phyloP scores from a whole-genome alignment of 495 filamentous ascomycete species.

The Glarea lozoyensis region DNA sequence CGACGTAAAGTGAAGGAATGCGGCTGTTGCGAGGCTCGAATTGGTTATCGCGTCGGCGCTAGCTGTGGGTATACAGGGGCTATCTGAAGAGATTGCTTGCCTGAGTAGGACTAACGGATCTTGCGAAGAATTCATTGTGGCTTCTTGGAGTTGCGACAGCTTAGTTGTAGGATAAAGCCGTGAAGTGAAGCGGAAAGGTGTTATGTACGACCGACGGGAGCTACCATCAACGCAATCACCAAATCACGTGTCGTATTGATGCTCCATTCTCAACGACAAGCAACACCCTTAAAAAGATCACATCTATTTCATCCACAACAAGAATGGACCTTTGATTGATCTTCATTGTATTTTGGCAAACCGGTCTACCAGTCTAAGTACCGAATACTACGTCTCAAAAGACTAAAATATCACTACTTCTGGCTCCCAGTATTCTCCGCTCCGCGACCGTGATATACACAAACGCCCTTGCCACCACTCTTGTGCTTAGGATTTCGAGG shows the following conservation, averaged over 20 bases:
- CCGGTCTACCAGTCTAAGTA: not conserved
- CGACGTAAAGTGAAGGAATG: slow-evolving; percentile 69
- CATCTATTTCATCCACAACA: not conserved
- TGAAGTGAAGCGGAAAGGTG: not conserved
- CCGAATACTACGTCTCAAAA: not conserved
- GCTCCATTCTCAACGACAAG: not conserved
- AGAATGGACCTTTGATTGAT: not conserved
- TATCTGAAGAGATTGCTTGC: slow-evolving; percentile 60
- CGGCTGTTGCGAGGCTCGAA: slow-evolving; percentile 61
- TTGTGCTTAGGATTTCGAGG: slow-evolving; percentile 47
- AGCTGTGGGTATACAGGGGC: slow-evolving; percentile 54
- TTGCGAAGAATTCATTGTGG: slow-evolving; percentile 23
- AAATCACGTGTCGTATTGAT: slow-evolving; percentile 2
- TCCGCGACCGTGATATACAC: slow-evolving; percentile 35
- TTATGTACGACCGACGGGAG: not conserved
- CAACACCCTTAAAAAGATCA: not conserved
- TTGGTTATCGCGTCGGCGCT: slow-evolving; percentile 30
- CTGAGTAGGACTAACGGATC: slow-evolving; percentile 77
- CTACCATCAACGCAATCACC: slow-evolving; percentile 1
- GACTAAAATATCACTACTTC: not conserved
- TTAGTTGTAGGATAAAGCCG: not conserved
- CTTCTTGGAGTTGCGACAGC: not conserved
- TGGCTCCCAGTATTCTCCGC: slow-evolving; percentile 8
- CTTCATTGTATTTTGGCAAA: not conserved
- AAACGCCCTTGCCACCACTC: slow-evolving; percentile 45